Percentiles rank a stretch among this genome's conserved stretches.
Conservation (phyloP, 1,284 basidiomycete genomes). For the Takashimella koratensis region DNA sequence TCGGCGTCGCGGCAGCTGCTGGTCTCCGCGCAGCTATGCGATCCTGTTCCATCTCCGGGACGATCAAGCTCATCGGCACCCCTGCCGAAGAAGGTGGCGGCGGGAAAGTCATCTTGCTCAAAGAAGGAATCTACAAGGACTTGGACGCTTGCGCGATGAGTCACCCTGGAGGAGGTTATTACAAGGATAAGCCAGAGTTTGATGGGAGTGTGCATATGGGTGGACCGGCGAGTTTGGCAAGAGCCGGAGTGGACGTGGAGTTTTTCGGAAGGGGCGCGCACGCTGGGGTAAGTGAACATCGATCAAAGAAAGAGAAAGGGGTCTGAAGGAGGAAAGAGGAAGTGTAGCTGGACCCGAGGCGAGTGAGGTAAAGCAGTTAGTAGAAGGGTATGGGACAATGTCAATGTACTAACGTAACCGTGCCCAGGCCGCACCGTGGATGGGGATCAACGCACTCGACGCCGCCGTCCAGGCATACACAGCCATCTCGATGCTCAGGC, state of each 20-base stretch:
- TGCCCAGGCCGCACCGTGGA: slow-evolving; percentile 46
- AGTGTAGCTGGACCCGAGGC: too few species aligned
- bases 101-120: slow-evolving; percentile 71
- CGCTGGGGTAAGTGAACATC: slow-evolving; percentile 25
- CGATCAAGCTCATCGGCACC: slow-evolving; percentile 42
- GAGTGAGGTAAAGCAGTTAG: too few species aligned
- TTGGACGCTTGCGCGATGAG: slow-evolving; percentile 31
- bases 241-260: slow-evolving; percentile 27
- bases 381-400: too few species aligned
- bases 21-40: slow-evolving; percentile 39
- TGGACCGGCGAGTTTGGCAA: slow-evolving; percentile 24
- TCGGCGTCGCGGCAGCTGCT: slow-evolving; percentile 43
- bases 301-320: background rate
- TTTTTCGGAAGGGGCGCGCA: slow-evolving; percentile 31
- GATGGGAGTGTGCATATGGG: slow-evolving; percentile 18
- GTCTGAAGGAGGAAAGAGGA: background rate
- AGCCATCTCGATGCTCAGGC: slow-evolving; percentile 50
- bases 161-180: slow-evolving; percentile 24
- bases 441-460: slow-evolving; percentile 52
- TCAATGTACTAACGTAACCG: too few species aligned
- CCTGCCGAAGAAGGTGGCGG: slow-evolving; percentile 72
- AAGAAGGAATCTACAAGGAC: slow-evolving; percentile 69
- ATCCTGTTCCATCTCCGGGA: slow-evolving; percentile 32
- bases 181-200: slow-evolving; percentile 3
- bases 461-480: slow-evolving; percentile 50